A percentile compares a stretch with the other conserved stretches of the same genome.
These are phyloP conservation scores for Pseudozyma tsukubaensis DNA, from an alignment of 1,284 basidiomycete genomes.

Conservation along the genomic window DNA sequence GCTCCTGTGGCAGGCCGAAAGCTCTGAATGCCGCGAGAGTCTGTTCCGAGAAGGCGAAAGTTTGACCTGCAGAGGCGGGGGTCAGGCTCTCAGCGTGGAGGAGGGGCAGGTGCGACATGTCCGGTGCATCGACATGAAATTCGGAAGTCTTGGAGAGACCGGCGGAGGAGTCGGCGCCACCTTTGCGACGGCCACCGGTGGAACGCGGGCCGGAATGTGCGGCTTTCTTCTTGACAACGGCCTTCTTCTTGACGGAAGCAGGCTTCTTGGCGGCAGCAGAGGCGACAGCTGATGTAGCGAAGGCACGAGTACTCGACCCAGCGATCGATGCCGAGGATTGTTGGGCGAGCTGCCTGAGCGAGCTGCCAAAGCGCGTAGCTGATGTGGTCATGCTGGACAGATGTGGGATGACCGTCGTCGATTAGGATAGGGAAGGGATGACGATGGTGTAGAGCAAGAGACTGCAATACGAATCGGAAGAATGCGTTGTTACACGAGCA, in stretches of 20 bases:
- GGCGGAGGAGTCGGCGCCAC: slow-evolving; percentile 52
- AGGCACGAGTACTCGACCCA: slow-evolving; percentile 15
- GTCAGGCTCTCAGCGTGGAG: slow-evolving; percentile 53
- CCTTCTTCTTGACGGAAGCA: slow-evolving; percentile 58
- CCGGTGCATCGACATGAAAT: slow-evolving; percentile 49
- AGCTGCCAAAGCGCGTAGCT: slow-evolving; percentile 23
- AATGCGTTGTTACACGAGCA: background rate
- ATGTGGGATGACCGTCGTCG: background rate
- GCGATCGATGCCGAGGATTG: slow-evolving; percentile 7
- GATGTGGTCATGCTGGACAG: slow-evolving; percentile 20
- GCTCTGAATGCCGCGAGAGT: slow-evolving; percentile 50
- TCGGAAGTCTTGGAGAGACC: slow-evolving; percentile 45
- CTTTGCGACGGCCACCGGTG: slow-evolving; percentile 57
- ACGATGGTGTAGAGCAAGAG: background rate
- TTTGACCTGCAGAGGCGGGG: slow-evolving; percentile 34
- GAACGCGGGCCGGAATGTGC: slow-evolving; percentile 45
- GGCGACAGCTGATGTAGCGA: slow-evolving; percentile 24
- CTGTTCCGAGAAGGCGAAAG: slow-evolving; percentile 51
- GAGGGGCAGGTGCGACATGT: slow-evolving; percentile 55
- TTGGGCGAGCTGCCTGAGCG: slow-evolving; percentile 19
- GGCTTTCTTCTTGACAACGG: slow-evolving; percentile 56
- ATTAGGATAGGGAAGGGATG: background rate
- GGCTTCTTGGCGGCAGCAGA: slow-evolving; percentile 49
- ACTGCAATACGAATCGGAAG: background rate
- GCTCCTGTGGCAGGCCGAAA: slow-evolving; percentile 58